A percentile compares a stretch with the other conserved stretches of the same genome.
Evolutionary conservation across 1,139 yeast genomes (phyloP).

Genomic region (Geotrichum reessii): DNA sequence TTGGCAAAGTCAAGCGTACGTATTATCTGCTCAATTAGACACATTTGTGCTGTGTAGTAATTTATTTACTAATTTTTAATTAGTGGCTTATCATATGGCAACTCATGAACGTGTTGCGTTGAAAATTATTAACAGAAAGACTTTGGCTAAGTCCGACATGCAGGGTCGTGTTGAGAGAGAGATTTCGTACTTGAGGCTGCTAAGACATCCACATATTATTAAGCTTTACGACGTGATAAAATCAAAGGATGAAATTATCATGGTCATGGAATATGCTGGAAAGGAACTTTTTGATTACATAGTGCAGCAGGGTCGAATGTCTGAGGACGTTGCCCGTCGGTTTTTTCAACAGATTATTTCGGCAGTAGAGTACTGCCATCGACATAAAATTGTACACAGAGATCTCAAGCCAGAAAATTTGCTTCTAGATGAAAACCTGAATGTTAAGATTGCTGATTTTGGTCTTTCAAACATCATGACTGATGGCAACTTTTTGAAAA

Average conservation of each 20-base stretch:
- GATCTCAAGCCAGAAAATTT: constrained; percentile 94
- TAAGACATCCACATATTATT: constrained; percentile 95
- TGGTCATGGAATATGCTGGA: constrained; percentile 97
- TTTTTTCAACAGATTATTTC: constrained; percentile 96
- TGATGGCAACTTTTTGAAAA: constrained; percentile 92
- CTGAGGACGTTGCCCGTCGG: constrained; percentile 87
- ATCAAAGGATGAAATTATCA: constrained; percentile 90
- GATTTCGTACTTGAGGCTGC: constrained; percentile 77
- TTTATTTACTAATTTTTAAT: neutral
- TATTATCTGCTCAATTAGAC: neutral
- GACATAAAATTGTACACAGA: constrained; percentile 95
- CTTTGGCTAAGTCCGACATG: constrained; percentile 94
- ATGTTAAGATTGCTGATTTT: constrained; percentile 95
- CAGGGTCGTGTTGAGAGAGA: constrained; percentile 95
- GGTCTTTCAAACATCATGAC: constrained; percentile 96
- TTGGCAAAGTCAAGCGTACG: constrained; percentile 79
- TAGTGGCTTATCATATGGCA: constrained; percentile 78
- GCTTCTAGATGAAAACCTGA: constrained; percentile 80
- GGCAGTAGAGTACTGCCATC: constrained; percentile 96
- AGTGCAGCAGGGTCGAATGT: constrained; percentile 92
- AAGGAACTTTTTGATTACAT: constrained; percentile 93
- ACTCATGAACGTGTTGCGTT: constrained; percentile 94
- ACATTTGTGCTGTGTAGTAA: neutral
- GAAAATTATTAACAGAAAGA: constrained; percentile 88
- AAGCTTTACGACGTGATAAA: constrained; percentile 94